Evolutionary conservation across 371 early-diverging fungal species (phyloP).

Genomic region (Mortierella sp.): DNA sequence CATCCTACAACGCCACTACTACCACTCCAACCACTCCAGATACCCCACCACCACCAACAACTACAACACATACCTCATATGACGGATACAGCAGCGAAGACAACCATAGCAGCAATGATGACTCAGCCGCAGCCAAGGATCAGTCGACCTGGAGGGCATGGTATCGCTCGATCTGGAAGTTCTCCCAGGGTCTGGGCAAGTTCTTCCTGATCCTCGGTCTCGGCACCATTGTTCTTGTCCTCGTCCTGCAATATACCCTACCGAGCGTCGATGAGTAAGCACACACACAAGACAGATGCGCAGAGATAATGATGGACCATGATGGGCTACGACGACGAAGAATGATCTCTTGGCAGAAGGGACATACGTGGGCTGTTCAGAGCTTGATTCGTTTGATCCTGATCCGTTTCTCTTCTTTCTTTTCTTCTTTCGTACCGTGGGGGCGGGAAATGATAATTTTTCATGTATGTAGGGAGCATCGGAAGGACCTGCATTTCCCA

Average conservation of each 20-base stretch:
- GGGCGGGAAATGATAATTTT: neutral
- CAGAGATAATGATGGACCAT: too few relatives aligned
- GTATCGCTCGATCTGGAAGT: slow-evolving; percentile 29
- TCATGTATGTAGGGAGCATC: slow-evolving; percentile 62
- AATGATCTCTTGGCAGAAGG: too few relatives aligned
- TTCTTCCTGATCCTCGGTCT: slow-evolving; percentile 53
- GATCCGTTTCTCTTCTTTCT: neutral
- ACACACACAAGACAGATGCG: neutral
- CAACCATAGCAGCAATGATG: neutral
- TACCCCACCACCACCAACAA: neutral
- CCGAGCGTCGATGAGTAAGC: slow-evolving; percentile 55
- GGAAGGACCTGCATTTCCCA: slow-evolving; percentile 68
- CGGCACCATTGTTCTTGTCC: slow-evolving; percentile 33
- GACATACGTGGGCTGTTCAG: too few relatives aligned
- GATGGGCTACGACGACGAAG: too few relatives aligned
- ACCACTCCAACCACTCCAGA: too few relatives aligned
- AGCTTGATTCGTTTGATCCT: neutral
- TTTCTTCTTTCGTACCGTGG: neutral
- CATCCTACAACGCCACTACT: slow-evolving; percentile 12
- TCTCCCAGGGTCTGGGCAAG: slow-evolving; percentile 52
- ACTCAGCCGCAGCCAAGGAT: neutral
- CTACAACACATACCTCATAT: neutral
- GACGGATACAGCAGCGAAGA: slow-evolving; percentile 12
- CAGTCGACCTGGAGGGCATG: slow-evolving; percentile 24
- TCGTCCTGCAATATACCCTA: slow-evolving; percentile 50